Evolutionary conservation across 1,284 basidiomycete genomes (phyloP).

Genomic region (Ceratobasidium sp.): DNA sequence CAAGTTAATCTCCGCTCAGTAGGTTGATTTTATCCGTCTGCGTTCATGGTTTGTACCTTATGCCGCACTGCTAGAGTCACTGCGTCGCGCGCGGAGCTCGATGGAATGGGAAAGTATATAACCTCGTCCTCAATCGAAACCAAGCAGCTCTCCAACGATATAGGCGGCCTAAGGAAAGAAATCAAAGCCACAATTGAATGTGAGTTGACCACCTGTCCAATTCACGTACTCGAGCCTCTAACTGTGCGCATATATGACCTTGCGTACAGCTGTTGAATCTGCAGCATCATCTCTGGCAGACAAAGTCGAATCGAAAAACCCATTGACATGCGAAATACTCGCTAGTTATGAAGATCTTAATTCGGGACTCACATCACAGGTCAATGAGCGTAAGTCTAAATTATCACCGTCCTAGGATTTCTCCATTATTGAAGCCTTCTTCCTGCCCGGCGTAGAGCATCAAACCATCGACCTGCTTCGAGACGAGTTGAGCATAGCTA

Average conservation of each 20-base stretch:
- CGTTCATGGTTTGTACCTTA: no score
- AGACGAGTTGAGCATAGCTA: conserved; percentile 8
- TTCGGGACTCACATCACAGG: no score
- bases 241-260: no score
- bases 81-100: background rate
- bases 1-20: background rate
- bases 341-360: no score
- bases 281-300: background rate
- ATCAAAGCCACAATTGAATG: background rate
- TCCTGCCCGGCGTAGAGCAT: background rate
- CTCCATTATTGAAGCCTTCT: no score
- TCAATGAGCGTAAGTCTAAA: no score
- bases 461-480: conserved; percentile 32
- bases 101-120: background rate
- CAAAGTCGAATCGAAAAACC: background rate
- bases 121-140: background rate
- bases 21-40: background rate
- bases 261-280: background rate
- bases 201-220: background rate
- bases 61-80: background rate
- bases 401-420: no score
- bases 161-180: background rate
- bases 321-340: background rate
- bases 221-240: no score
- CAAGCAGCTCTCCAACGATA: background rate